Evolutionary conservation across 2,329 filamentous ascomycete species (phyloP).

Genomic region (Immersiporthe knoxdaviesiana): DNA sequence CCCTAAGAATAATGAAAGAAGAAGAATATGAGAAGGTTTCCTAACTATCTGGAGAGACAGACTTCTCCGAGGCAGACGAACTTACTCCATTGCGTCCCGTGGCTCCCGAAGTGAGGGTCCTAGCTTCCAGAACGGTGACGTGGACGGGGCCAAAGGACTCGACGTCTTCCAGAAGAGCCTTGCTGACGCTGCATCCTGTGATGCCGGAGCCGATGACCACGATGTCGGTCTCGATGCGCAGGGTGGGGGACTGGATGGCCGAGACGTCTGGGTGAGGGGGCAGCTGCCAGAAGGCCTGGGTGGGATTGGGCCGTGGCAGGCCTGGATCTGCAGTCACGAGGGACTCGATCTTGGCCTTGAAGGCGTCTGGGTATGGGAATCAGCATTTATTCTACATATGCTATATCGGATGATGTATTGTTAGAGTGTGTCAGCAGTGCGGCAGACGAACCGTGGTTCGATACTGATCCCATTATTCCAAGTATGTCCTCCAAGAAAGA

Average conservation of each 20-base stretch:
- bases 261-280: slow-evolving; percentile 11
- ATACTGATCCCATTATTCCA: not conserved
- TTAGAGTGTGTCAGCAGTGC: not conserved
- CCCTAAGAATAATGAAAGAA: not conserved
- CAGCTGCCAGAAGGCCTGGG: slow-evolving; percentile 10
- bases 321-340: slow-evolving; percentile 8
- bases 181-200: slow-evolving; percentile 47
- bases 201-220: slow-evolving; percentile 61
- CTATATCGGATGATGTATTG: not conserved
- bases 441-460: not conserved
- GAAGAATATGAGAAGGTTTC: not conserved
- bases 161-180: slow-evolving; percentile 4
- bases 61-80: too few species aligned
- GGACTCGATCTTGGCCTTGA: slow-evolving; percentile 1
- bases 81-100: slow-evolving; percentile 9
- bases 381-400: too few species aligned
- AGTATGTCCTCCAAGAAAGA: not conserved
- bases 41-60: too few species aligned
- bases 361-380: not conserved
- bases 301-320: slow-evolving; percentile 6
- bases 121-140: slow-evolving; percentile 24
- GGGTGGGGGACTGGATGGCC: slow-evolving; percentile 35
- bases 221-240: slow-evolving; percentile 49
- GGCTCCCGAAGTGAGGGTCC: slow-evolving; percentile 1
- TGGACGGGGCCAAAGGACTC: not conserved